Evolutionary conservation across 2,329 filamentous ascomycete genomes (phyloP).

Genomic region (Plenodomus tracheiphilus): DNA sequence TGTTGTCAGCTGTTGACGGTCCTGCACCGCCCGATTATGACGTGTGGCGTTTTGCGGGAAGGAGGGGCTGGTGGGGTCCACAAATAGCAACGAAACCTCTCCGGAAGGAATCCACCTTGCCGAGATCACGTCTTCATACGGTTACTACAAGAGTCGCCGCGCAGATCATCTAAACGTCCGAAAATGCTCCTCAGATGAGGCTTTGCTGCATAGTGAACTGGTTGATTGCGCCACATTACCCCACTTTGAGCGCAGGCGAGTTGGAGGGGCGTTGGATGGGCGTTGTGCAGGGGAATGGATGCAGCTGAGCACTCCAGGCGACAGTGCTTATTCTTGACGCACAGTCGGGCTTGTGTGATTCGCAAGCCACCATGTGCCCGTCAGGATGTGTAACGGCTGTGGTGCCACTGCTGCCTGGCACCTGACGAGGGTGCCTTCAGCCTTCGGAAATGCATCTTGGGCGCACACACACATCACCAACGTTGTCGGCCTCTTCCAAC

Average conservation of each 20-base stretch:
- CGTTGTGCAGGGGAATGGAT: conserved; percentile 3
- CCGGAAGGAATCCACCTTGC: background rate
- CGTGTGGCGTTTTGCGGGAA: conserved; percentile 6
- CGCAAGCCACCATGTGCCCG: background rate
- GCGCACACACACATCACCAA: background rate
- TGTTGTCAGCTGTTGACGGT: conserved; percentile 11
- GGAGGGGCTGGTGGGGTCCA: conserved; percentile 6
- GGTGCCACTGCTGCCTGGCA: conserved; percentile 1
- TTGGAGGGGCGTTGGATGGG: background rate
- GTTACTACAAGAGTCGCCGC: background rate
- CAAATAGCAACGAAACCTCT: background rate
- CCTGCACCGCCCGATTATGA: background rate
- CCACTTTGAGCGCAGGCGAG: conserved; percentile 2
- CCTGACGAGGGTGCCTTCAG: background rate
- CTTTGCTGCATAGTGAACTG: conserved; percentile 7
- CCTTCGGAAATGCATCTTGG: background rate
- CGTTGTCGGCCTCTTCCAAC: background rate
- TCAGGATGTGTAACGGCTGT: background rate
- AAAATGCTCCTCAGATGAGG: background rate
- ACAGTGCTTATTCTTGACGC: background rate
- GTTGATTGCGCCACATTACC: conserved; percentile 14
- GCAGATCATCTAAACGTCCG: background rate
- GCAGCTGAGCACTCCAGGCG: background rate
- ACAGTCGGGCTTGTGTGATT: background rate
- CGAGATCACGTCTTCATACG: background rate